Base-by-base conservation (phyloP, 2,329 filamentous ascomycete species). In the Stagonosporopsis vannaccii region DNA sequence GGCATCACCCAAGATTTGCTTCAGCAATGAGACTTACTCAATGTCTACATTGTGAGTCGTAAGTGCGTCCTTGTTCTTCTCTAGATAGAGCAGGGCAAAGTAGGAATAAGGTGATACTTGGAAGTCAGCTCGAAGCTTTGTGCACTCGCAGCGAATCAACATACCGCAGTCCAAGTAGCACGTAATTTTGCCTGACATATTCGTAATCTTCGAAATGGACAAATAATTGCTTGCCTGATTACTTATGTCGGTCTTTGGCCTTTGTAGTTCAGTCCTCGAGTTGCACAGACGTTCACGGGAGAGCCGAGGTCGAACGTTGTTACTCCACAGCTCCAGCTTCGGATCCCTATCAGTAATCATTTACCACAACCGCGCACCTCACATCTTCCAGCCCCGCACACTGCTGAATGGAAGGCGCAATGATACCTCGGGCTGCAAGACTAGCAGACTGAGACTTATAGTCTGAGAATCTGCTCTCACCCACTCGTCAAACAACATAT, bases 111-210 rank as follows among this genome's bases (percentile, higher is more conserved):
- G 81, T 4, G 90, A 92, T 51, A 87, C 89, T 92, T 37, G 4
- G 1, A 12, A 28, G 42, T 69, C 25, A 66, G 60, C 52, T 53
- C 53, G 6, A 19, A 39, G n/a, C 17, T 28, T 7, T 30, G 11
- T 19, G 22, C 32, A 39, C 12, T 22, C 19, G 11, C 5, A 25
- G 5, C 4, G 28, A 20, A n/a, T 11, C 13, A 5, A 19, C 80
- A 58, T 76, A 89, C 88, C 84, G 68, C 87, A 83, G 74, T 91
- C 88, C 51, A 90, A 60, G 68, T 89, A 90, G 56, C 82, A 83
- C 59, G 88, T 86, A 62, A 91, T 89, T 52, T 82, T 82, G 50
- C 83, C 81, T 19, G 79, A 79, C 87, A 90, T 89, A 3, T 42
- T 70, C 36, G 56, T 20, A 25, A 42, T 32, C 15, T 20, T 3